Base-by-base conservation (phyloP, 176 grass and related monocot genomes). In the Urochloa ruziziensis region DNA sequence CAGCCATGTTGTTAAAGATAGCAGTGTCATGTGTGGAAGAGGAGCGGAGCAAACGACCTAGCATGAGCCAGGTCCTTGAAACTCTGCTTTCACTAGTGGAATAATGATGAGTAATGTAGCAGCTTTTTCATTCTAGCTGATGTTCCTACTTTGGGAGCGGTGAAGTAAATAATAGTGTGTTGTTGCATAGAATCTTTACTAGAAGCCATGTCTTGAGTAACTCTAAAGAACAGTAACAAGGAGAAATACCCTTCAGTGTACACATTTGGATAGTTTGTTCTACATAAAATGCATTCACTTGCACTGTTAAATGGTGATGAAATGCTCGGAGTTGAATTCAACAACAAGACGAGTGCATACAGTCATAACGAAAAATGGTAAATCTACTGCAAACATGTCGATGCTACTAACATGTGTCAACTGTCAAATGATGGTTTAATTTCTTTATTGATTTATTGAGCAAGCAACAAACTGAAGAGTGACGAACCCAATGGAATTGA, bases 1-100 rank as follows among this genome's bases (percentile, higher is more conserved):
- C 80, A 30, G 51, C 2, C 25, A 35, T 74, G 13, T 70, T 93
- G 51, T 18, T 89, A 40, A 76, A 87, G 16, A 62, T 93, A 67
- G 82, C 85, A 11, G 66, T 80, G 16, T 79, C n/a, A 51, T 93
- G 86, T 24, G 17, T 89, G 36, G 80, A 93, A 87, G 80, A 87
- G 42, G 93, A 85, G 15, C 79, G 77, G 64, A 66, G 29, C 18
- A 87, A 27, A 59, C 85, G 88, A 35, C 88, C 80, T 12, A 76
- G 39, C 88, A 96, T 85, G 80, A 28, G 23, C 32, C 33, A 80
- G 27, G 71, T 86, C 1, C 62, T 93, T 66, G 54, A 74, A 53
- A 79, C 63, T 44, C 52, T 93, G 9, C 69, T 82, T 81, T 71
- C 71, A 23, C 10, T 71, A 53, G 27, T 70, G 40, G 77, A 63